Base-by-base conservation (phyloP, 106 monocot genomes). In the Apostasia ramifera region DNA sequence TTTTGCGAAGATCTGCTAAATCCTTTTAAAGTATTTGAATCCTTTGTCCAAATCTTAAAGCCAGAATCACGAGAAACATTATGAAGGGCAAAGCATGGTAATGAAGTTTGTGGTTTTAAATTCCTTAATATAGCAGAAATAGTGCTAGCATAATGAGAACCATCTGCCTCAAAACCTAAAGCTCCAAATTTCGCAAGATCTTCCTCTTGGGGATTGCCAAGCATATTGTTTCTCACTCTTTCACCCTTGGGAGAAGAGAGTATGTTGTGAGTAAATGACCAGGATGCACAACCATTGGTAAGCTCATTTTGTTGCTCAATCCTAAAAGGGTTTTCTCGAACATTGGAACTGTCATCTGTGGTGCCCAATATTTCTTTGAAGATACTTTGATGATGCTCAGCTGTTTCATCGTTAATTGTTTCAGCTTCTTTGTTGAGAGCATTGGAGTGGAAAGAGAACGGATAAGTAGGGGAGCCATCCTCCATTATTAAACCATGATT, bases 1-100 rank as follows among this genome's bases (percentile, higher is more conserved):
- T 77, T 88, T 65, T 91, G 91, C 45, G 79, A 47, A 8, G 51
- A 46, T 11, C 48, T 2, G n/a, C 3, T 49, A 9, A 66, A 11
- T 14, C 12, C 4, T 14, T 61, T 59, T 1, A 57, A 52, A 26
- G 57, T 2, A 8, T 54, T 73, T 39, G 61, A 44, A 8, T 44
- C 50, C 62, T 66, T 55, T 62, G 10, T 72, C 88, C 94, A 95
- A 4, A 59, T 8, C 10, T 14, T 70, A 66, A 95, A 95, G 76
- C 85, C 80, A 0, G 94, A 85, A 11, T 67, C 44, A 39, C 26
- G 47, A 44, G 79, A 70, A 56, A 13, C 48, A 42, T 70, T 67
- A 5, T 40, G 70, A 5, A 70, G 71, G 4, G 40, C 67, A 5
- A 73, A 71, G 44, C 43, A 56, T 8, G 77, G 37, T 1, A 57